Evolutionary conservation across 257 asterid genomes (phyloP), one percentile per base, ranked within the genome.

Genomic region (Capsicum pubescens): DNA sequence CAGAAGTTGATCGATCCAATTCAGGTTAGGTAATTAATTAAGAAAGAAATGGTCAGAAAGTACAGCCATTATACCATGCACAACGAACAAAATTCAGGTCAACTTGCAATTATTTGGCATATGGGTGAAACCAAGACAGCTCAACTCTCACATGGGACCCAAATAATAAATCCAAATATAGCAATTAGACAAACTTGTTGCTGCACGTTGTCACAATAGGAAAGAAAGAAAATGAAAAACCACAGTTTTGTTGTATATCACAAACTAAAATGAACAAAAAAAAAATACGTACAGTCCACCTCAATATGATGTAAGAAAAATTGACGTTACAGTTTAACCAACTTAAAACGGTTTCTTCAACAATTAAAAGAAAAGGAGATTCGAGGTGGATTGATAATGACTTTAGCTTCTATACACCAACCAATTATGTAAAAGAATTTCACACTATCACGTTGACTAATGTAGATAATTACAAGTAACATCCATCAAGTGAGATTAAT

Each of bases 61-160:
- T 58, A 11, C 54, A 55, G 7, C 58, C 61, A 5, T 13, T 14
- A 68, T 56, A 32, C 32, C 48, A 32, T n/a, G 77, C 80, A 39
- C 5, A 6, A 67, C 19, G 13, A 57, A 15, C 86, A 71, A 83
- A 83, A 83, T 68, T 80, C 19, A 69, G 82, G 80, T 55, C 85
- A 84, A 86, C 74, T 80, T 63, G 50, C 63, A 61, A 42, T 26
- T 67, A 72, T 44, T 32, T 36, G 61, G 14, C 32, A 86, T 32
- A 12, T 2, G 58, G 12, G 44, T 19, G 64, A 55, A 82, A 82
- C 50, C 63, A 54, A 54, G 64, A 77, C 82, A 39, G 54, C 74
- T 61, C 58, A 16, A 71, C 83, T 63, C 68, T 19, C 88, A 79
- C 84, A 68, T 46, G 84, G 82, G 86, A 17, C 48, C 26, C 80